phyloP scores from a whole-genome alignment of 768 basidiomycete species.

The Rickenella mellea region DNA sequence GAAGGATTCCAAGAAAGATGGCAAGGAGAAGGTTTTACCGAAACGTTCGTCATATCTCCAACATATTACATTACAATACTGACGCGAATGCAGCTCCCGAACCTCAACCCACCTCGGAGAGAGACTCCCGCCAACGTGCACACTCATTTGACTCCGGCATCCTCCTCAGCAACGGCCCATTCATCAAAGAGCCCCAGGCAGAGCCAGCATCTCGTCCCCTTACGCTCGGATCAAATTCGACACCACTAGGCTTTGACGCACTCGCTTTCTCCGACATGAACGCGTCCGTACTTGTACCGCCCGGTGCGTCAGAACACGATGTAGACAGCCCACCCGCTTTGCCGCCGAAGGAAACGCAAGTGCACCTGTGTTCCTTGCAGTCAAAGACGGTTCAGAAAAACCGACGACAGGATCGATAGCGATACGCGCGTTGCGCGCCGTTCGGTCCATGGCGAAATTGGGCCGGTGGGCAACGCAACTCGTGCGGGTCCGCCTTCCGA shows the following conservation, averaged over 20 bases:
- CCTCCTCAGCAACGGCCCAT: constrained; percentile 20
- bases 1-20: constrained; percentile 64
- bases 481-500: constrained; percentile 21
- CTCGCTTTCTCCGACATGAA: constrained; percentile 21
- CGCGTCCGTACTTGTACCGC: constrained; percentile 28
- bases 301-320: constrained; percentile 16
- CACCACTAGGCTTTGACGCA: constrained; percentile 14
- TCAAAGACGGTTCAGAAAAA: no score
- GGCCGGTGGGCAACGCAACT: constrained; percentile 60
- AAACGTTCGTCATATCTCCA: no score
- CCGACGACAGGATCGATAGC: constrained; percentile 70
- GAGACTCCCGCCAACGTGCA: constrained; percentile 23
- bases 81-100: constrained; percentile 42
- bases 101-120: constrained; percentile 19
- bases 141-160: constrained; percentile 48
- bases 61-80: no score
- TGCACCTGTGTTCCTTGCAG: constrained; percentile 7
- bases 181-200: constrained; percentile 4
- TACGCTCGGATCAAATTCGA: constrained; percentile 7
- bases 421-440: constrained; percentile 66
- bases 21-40: constrained; percentile 27
- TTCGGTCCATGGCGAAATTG: constrained; percentile 62
- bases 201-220: constrained; percentile 2
- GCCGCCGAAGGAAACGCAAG: constrained; percentile 7
- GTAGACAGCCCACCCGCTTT: constrained; percentile 8